phyloP scores from a whole-genome alignment of 371 early-diverging fungal genomes.

The Entomophthora muscae region DNA sequence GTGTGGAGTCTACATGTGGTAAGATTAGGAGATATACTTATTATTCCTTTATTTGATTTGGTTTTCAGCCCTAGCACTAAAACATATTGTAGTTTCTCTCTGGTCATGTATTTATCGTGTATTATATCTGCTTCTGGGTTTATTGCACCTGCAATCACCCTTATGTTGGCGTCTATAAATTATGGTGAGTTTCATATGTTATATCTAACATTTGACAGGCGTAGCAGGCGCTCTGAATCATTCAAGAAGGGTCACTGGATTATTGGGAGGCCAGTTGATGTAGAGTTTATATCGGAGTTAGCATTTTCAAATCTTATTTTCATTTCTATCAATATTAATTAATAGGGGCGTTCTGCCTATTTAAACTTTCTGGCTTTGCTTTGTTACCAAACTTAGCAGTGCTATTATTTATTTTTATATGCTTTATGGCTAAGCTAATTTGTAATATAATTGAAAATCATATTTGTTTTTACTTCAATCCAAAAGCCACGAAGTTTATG shows the following conservation, averaged over 20 bases:
- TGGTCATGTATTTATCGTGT: not conserved
- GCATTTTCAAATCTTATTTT: too few species aligned
- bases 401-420: too few species aligned
- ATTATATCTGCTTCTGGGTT: not conserved
- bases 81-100: not conserved
- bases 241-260: not conserved
- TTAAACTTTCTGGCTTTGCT: too few species aligned
- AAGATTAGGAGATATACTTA: not conserved
- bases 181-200: not conserved
- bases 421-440: too few species aligned
- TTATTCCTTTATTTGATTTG: not conserved
- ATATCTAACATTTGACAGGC: not conserved
- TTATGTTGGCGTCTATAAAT: not conserved
- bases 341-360: too few species aligned
- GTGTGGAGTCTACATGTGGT: not conserved
- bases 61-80: not conserved
- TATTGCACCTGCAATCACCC: not conserved
- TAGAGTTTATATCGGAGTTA: too few species aligned
- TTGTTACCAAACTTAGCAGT: too few species aligned
- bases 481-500: too few species aligned
- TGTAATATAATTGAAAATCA: too few species aligned
- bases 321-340: too few species aligned
- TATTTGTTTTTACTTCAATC: too few species aligned
- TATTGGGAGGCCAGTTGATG: not conserved
- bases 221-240: not conserved